Evolutionary conservation across 1,139 yeast genomes (phyloP).

Genomic region (Pichia sp.): DNA sequence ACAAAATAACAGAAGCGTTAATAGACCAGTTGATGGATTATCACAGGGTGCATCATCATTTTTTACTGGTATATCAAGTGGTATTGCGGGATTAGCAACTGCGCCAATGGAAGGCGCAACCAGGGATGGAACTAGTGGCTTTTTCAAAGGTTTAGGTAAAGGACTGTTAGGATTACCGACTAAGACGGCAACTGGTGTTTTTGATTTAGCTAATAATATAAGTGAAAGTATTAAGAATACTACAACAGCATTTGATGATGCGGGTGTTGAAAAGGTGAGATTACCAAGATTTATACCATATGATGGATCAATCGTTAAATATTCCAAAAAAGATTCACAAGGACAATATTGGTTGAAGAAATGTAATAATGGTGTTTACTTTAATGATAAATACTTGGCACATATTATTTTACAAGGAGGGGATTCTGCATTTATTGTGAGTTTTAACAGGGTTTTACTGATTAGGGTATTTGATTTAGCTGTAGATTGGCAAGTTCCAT

Average conservation of each 20-base stretch:
- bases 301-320: conserved; percentile 68
- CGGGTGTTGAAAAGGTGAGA: conserved; percentile 72
- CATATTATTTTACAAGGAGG: conserved; percentile 79
- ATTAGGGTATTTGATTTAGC: conserved; percentile 58
- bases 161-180: conserved; percentile 96
- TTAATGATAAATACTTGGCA: conserved; percentile 72
- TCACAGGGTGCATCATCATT: conserved; percentile 86
- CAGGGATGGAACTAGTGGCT: conserved; percentile 82
- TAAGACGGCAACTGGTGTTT: conserved; percentile 90
- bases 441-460: conserved; percentile 64
- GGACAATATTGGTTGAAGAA: conserved; percentile 91
- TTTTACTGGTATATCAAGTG: conserved; percentile 80
- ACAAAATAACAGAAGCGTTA: conserved; percentile 64
- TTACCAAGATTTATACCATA: conserved; percentile 69
- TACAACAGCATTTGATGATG: conserved; percentile 83
- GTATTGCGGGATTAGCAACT: conserved; percentile 81
- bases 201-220: conserved; percentile 87
- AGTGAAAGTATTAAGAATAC: conserved; percentile 93
- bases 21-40: conserved; percentile 84
- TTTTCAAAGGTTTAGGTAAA: conserved; percentile 87
- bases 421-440: conserved; percentile 69
- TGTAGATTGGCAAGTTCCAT: conserved; percentile 60
- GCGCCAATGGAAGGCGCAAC: conserved; percentile 89
- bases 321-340: conserved; percentile 77
- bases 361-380: conserved; percentile 72